These are phyloP conservation scores for Yamadazyma triangularis DNA, from an alignment of 1,139 yeast species.

Conservation along the genomic window DNA sequence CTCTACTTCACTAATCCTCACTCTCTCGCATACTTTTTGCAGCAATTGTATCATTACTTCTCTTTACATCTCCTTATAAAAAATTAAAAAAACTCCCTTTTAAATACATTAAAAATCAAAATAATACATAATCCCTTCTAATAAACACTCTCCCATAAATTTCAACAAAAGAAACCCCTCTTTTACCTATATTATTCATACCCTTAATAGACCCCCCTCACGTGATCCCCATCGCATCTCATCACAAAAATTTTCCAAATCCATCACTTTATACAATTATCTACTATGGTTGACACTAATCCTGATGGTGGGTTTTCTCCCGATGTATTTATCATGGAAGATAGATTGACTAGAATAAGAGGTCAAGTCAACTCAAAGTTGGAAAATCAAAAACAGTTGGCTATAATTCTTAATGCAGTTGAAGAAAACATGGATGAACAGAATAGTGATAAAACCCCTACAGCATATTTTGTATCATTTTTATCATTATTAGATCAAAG, in stretches of 20 bases:
- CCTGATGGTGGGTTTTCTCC: slow-evolving; percentile 41
- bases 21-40: no score
- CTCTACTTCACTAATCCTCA: no score
- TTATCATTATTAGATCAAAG: slow-evolving; percentile 78
- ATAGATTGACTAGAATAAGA: slow-evolving; percentile 65
- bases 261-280: neutral
- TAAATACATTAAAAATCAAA: no score
- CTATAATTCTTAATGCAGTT: slow-evolving; percentile 77
- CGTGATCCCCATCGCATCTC: slow-evolving; percentile 4
- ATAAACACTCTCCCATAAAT: no score
- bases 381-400: slow-evolving; percentile 73
- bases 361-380: slow-evolving; percentile 68
- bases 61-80: no score
- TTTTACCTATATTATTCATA: no score
- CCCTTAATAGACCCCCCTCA: no score
- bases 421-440: slow-evolving; percentile 84
- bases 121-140: no score
- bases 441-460: slow-evolving; percentile 53
- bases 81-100: no score
- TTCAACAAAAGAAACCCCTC: no score
- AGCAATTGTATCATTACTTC: no score
- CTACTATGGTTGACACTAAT: slow-evolving; percentile 15
- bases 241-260: slow-evolving; percentile 3
- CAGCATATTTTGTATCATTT: slow-evolving; percentile 81
- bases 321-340: slow-evolving; percentile 54